phyloP scores from a whole-genome alignment of 176 grass and related monocot genomes.

The Avena eriantha region DNA sequence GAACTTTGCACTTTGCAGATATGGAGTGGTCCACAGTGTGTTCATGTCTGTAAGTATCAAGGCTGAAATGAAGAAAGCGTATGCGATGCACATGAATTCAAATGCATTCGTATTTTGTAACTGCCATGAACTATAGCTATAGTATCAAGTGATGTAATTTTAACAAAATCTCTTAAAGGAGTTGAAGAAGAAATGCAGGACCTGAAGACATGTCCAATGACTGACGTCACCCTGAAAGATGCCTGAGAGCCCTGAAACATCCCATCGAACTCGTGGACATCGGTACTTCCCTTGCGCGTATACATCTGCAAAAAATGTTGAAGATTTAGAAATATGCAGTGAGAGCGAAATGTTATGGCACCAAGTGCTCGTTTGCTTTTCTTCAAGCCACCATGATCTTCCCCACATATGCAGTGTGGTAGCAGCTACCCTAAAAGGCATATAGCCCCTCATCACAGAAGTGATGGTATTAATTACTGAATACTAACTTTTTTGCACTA shows the following conservation, averaged over 20 bases:
- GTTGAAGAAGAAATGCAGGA: slow-evolving; percentile 31
- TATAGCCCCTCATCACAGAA: neutral
- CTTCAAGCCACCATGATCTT: neutral
- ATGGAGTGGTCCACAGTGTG: neutral
- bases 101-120: neutral
- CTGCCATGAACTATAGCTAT: neutral
- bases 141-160: neutral
- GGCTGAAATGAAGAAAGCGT: slow-evolving; percentile 6
- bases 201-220: slow-evolving; percentile 96
- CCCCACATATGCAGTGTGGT: neutral
- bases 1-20: neutral
- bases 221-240: slow-evolving; percentile 88
- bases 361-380: neutral
- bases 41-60: slow-evolving; percentile 14
- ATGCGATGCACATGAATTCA: slow-evolving; percentile 8
- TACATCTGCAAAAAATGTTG: slow-evolving; percentile 56
- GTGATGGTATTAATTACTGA: neutral
- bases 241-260: slow-evolving; percentile 62
- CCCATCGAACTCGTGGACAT: slow-evolving; percentile 94
- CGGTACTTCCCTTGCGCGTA: slow-evolving; percentile 79
- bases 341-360: slow-evolving; percentile 18
- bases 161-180: neutral
- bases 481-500: neutral
- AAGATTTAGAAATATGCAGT: neutral
- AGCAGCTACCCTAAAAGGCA: neutral